Conservation (phyloP, 169 alveolate genomes). For the Cryptosporidium muris region DNA sequence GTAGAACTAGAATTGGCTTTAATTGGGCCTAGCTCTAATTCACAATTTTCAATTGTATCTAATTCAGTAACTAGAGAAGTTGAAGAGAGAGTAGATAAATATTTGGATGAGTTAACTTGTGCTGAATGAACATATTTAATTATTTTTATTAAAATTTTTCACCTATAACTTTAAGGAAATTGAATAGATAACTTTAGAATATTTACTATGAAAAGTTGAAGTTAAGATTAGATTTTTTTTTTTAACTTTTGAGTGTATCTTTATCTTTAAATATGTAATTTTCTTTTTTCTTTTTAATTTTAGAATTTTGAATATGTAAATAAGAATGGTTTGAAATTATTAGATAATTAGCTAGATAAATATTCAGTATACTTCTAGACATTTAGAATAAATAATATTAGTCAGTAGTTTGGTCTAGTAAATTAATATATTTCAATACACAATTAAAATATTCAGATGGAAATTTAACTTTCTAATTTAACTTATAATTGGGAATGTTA, state of each 20-base stretch:
- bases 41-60: conserved; percentile 22
- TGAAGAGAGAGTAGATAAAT: conserved; percentile 46
- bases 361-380: too few relatives aligned
- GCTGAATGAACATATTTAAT: conserved; percentile 4
- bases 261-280: neutral
- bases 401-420: too few relatives aligned
- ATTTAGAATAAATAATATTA: too few relatives aligned
- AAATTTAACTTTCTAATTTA: too few relatives aligned
- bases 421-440: too few relatives aligned
- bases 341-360: too few relatives aligned
- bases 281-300: neutral
- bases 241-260: neutral
- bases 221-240: neutral
- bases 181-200: too few relatives aligned
- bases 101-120: conserved; percentile 50
- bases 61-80: conserved; percentile 11
- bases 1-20: conserved; percentile 73
- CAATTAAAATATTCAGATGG: too few relatives aligned
- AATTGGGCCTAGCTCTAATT: conserved; percentile 35
- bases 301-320: neutral
- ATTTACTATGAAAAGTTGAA: too few relatives aligned
- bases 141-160: neutral
- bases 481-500: too few relatives aligned
- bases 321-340: too few relatives aligned
- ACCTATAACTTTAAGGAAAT: too few relatives aligned